Conservation (phyloP, 495 filamentous ascomycete genomes). For the Aspergillus cristatus region DNA sequence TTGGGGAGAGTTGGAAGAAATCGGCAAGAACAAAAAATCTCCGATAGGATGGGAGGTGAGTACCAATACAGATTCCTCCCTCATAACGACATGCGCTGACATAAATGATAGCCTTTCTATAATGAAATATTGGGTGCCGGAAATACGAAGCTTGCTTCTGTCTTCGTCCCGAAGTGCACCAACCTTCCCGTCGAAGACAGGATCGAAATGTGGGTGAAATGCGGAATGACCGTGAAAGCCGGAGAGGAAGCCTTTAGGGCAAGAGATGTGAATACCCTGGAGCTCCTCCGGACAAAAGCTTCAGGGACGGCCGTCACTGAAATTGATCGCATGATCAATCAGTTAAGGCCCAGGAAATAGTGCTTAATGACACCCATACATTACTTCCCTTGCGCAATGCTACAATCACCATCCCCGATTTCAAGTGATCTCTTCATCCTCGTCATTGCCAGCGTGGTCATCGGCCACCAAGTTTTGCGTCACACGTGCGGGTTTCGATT, state of each 20-base stretch:
- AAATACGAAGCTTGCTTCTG: conserved; percentile 74
- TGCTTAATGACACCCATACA: conserved; percentile 3
- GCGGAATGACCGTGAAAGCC: conserved; percentile 81
- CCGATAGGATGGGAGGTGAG: conserved; percentile 96
- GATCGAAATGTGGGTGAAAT: conserved; percentile 93
- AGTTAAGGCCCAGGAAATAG: conserved; percentile 42
- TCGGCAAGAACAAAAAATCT: conserved; percentile 57
- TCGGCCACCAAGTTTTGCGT: conserved; percentile 10
- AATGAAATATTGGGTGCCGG: conserved; percentile 82
- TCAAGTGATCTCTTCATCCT: conserved; percentile 40
- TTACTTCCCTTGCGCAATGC: conserved; percentile 3
- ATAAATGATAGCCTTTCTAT: conserved; percentile 64
- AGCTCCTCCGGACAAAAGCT: conserved; percentile 48
- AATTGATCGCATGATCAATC: conserved; percentile 53
- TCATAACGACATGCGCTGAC: conserved; percentile 12
- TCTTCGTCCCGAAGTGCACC: conserved; percentile 84
- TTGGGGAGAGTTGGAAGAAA: conserved; percentile 87
- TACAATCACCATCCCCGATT: conserved; percentile 3
- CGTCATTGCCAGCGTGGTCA: conserved; percentile 20
- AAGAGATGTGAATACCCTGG: conserved; percentile 64
- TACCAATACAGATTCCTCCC: conserved; percentile 3
- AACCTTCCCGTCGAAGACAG: conserved; percentile 51
- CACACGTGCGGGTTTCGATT: conserved; percentile 6
- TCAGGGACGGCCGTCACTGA: conserved; percentile 46
- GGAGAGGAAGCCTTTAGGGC: conserved; percentile 82